These are phyloP conservation scores for Sequoiadendron giganteum DNA, from an alignment of 75 land plant species.

Conservation along the genomic window DNA sequence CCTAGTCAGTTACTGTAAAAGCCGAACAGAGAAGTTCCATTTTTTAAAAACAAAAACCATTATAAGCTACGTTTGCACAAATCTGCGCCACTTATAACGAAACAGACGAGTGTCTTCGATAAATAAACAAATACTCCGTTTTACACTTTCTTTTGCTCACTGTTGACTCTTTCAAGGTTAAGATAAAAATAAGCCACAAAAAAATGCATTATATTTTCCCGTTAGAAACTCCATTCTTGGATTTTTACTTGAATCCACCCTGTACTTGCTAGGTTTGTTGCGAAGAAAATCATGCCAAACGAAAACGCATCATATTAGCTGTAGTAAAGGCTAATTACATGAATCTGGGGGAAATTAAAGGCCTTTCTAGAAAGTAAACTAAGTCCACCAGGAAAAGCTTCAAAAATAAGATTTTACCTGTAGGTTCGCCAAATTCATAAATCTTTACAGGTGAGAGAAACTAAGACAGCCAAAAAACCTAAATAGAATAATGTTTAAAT, in stretches of 20 bases:
- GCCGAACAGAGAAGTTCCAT: background rate
- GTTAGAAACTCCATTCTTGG: background rate
- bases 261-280: background rate
- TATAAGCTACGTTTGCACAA: background rate
- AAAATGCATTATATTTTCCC: background rate
- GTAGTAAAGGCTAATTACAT: background rate
- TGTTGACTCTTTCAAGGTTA: background rate
- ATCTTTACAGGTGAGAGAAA: background rate
- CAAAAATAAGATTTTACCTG: background rate
- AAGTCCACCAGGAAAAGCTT: background rate
- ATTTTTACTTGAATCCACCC: background rate
- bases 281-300: background rate
- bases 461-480: background rate
- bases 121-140: background rate
- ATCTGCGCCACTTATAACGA: background rate
- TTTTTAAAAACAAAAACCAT: background rate
- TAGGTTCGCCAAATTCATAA: background rate
- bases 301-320: background rate
- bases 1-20: background rate
- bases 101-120: background rate
- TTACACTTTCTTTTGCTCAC: background rate
- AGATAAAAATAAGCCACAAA: background rate
- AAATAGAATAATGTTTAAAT: too few relatives aligned
- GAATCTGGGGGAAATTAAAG: background rate
- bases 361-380: background rate